Base-by-base conservation (phyloP, 2,329 filamentous ascomycete species). In the Aspergillus eucalypticola region DNA sequence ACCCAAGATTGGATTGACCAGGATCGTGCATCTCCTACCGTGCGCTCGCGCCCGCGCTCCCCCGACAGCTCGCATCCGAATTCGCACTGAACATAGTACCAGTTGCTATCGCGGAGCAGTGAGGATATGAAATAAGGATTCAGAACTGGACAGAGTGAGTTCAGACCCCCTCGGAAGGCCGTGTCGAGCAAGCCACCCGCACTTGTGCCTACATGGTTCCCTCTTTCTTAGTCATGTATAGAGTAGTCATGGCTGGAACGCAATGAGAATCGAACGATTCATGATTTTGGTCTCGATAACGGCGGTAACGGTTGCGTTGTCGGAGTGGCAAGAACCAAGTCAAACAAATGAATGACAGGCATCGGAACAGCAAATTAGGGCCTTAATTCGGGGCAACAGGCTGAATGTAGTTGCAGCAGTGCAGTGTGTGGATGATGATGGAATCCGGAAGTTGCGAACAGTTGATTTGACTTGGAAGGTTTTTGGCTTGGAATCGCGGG, bases 51-150 rank as follows among this genome's bases (percentile, higher is more conserved):
- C 52, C 56, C 17, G n/a, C 49, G 21, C 58, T 49, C 23, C 54
- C 35, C 32, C 48, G 42, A 53, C 48, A 35, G 21, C 61, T 48
- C 63, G 64, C 60, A 61, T 54, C 60, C 56, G 63, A 64, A 53
- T 29, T n/a, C 48, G 62, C 61, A 51, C 46, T 59, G 60, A 60
- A 54, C 32, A 41, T 29, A 29, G 8, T 29, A 23, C 21, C 4
- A 29, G 10, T 29, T 11, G 29, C 29, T 35, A 42, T 62, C 39
- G 32, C 48, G 38, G 58, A 42, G 49, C 54, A 41, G 52, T 52
- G 29, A 35, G 29, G 11, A 35, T 35, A 35, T 13, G 29, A 11
- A 53, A 46, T 19, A 21, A 25, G 53, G 13, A 35, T 13, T 32
- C 19, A 55, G 11, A 44, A 50, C 25, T 41, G 56, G 38, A 35